Percentiles rank a stretch among this genome's conserved stretches.
Conservation (phyloP, 495 filamentous ascomycete genomes). For the Aspergillus diversus region DNA sequence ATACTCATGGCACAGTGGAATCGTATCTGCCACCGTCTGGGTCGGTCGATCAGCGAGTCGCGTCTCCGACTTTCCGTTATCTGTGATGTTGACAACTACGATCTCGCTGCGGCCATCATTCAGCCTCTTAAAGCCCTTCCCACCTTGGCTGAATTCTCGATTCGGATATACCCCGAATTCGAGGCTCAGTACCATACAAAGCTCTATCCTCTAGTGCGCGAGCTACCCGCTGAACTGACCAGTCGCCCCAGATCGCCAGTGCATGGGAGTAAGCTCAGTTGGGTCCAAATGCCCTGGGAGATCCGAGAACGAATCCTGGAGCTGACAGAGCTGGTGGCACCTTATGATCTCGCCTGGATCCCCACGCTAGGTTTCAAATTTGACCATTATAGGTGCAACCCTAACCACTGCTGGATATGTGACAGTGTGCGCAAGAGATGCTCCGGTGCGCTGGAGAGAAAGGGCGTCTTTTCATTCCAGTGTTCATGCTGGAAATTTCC, state of each 20-base stretch:
- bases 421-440: neutral
- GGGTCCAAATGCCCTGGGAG: neutral
- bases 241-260: neutral
- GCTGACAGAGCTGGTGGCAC: constrained; percentile 7
- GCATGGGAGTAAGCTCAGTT: neutral
- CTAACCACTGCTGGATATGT: neutral
- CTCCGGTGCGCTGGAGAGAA: neutral
- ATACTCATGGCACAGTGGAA: neutral
- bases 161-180: neutral
- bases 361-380: neutral
- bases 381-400: neutral
- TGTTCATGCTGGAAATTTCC: constrained; percentile 8
- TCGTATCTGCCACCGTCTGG: neutral
- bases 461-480: neutral
- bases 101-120: neutral
- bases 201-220: neutral
- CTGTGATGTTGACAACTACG: constrained; percentile 2
- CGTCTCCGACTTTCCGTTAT: neutral
- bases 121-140: neutral
- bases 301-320: constrained; percentile 2
- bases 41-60: neutral
- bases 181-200: neutral
- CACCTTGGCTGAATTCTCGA: neutral
- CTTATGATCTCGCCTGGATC: constrained; percentile 4
- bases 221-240: neutral